These are phyloP conservation scores for Phaeodactylum tricornutum DNA, from an alignment of 108 stramenopile genomes.

Conservation along the genomic window DNA sequence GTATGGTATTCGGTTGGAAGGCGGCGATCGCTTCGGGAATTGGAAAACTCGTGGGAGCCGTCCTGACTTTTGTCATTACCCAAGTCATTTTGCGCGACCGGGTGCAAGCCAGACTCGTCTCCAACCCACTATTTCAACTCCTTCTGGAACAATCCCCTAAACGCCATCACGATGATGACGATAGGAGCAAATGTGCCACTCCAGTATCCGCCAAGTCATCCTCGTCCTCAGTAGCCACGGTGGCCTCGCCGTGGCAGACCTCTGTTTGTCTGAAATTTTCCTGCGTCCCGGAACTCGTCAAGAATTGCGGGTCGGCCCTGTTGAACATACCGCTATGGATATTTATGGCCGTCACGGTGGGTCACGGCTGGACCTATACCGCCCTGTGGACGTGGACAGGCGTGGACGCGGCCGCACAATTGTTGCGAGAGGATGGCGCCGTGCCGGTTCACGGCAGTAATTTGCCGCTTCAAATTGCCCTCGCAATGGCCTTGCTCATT, in stretches of 20 bases:
- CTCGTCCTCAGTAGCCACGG: not conserved
- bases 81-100: slow-evolving; percentile 28
- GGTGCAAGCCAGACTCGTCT: slow-evolving; percentile 27
- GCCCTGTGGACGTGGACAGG: slow-evolving; percentile 65
- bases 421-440: slow-evolving; percentile 6
- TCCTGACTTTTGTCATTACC: slow-evolving; percentile 43
- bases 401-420: slow-evolving; percentile 39
- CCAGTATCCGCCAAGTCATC: not conserved
- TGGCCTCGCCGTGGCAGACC: slow-evolving; percentile 25
- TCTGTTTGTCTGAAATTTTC: slow-evolving; percentile 52
- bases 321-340: slow-evolving; percentile 16
- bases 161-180: not conserved
- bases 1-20: slow-evolving; percentile 31
- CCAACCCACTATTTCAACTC: slow-evolving; percentile 40
- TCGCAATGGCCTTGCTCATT: slow-evolving; percentile 15
- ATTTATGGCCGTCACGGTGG: slow-evolving; percentile 27
- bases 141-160: slow-evolving; percentile 15
- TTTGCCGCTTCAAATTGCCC: slow-evolving; percentile 11
- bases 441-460: too few species aligned
- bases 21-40: slow-evolving; percentile 17
- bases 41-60: slow-evolving; percentile 61
- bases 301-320: slow-evolving; percentile 47
- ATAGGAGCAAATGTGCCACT: slow-evolving; percentile 2
- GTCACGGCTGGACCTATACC: slow-evolving; percentile 66
- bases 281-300: slow-evolving; percentile 72